Evolutionary conservation across 306 rosid species (phyloP).

Genomic region (Vicia villosa): DNA sequence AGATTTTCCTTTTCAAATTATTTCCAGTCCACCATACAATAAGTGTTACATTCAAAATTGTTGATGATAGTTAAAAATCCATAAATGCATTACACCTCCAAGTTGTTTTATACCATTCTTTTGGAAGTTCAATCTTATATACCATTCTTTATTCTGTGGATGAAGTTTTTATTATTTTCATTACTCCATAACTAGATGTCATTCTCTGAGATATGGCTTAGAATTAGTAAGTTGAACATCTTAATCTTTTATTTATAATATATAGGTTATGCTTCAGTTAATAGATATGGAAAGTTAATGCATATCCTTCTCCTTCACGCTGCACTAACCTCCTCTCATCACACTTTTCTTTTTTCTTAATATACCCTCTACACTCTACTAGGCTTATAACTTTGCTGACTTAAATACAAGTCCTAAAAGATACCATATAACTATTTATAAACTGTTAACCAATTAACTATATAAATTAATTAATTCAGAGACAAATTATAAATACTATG

Average conservation of each 20-base stretch:
- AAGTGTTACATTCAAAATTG: background rate
- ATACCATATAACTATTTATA: no score
- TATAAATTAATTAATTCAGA: no score
- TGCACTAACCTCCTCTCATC: no score
- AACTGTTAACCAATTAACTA: no score
- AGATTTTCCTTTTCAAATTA: background rate
- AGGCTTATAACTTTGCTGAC: no score
- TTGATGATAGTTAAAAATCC: background rate
- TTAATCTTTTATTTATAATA: background rate
- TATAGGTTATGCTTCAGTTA: background rate
- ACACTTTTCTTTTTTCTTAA: no score
- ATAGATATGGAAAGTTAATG: background rate
- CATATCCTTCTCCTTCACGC: background rate
- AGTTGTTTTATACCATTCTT: background rate
- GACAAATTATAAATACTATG: no score
- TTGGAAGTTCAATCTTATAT: background rate
- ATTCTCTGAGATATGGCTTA: background rate
- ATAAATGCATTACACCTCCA: background rate
- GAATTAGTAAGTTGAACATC: background rate
- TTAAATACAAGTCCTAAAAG: no score
- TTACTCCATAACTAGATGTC: no score
- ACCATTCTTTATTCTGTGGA: background rate
- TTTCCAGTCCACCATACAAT: background rate
- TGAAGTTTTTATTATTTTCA: background rate
- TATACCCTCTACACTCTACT: no score